Evolutionary conservation across 257 asterid species (phyloP).

Genomic region (Solanum ahanhuiri): DNA sequence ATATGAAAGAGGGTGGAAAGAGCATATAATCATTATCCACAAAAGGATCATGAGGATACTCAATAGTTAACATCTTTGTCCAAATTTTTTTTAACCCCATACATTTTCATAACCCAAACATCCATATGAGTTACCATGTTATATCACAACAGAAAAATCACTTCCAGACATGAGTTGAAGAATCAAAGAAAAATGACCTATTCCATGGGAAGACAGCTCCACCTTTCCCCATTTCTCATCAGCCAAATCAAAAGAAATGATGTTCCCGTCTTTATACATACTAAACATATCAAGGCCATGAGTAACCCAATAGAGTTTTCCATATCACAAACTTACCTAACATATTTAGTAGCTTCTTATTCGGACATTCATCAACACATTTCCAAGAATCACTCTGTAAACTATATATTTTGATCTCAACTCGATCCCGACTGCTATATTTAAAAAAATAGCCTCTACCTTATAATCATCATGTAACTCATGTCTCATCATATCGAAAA

Average conservation of each 20-base stretch:
- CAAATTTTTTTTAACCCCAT: constrained; percentile 19
- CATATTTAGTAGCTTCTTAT: background rate
- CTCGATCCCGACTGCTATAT: background rate
- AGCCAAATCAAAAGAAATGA: constrained; percentile 6
- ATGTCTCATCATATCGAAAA: background rate
- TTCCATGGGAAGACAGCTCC: constrained; percentile 16
- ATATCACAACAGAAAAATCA: constrained; percentile 15
- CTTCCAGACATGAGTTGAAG: constrained; percentile 20
- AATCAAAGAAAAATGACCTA: constrained; percentile 1
- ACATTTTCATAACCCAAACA: constrained; percentile 38
- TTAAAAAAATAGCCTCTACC: background rate
- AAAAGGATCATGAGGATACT: background rate
- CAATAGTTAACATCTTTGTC: constrained; percentile 11
- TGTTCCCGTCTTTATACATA: background rate
- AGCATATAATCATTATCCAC: background rate
- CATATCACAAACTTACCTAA: background rate
- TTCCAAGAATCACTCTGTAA: background rate
- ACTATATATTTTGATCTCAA: background rate
- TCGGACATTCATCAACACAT: background rate
- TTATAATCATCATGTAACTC: background rate
- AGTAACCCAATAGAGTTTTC: background rate
- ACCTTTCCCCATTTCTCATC: constrained; percentile 3
- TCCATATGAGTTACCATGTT: constrained; percentile 7
- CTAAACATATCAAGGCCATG: background rate
- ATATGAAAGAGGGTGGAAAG: background rate